phyloP scores from a whole-genome alignment of 2,329 filamentous ascomycete genomes.

The Metarhizium brunneum region DNA sequence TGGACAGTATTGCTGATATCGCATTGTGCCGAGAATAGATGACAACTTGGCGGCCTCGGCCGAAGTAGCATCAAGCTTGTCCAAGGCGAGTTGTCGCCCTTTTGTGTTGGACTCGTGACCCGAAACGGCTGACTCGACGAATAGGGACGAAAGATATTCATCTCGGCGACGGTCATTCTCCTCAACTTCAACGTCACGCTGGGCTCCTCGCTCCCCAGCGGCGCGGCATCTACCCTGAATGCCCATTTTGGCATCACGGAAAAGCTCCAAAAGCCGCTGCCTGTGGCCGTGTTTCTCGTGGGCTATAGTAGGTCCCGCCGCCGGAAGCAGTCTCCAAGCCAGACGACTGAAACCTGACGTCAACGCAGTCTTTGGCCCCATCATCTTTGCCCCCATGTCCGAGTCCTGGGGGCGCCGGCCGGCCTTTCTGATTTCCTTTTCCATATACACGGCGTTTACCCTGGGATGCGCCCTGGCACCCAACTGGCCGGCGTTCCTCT shows the following conservation, averaged over 20 bases:
- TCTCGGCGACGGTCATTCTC: background rate
- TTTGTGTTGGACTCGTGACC: background rate
- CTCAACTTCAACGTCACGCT: slow-evolving; percentile 8
- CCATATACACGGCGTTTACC: slow-evolving; percentile 27
- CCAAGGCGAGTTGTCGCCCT: background rate
- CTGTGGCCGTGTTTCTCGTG: slow-evolving; percentile 6
- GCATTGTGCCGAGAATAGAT: background rate
- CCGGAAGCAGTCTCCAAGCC: too few species aligned
- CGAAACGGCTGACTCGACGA: background rate
- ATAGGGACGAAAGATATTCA: background rate
- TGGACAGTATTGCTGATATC: background rate
- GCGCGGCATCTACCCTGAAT: slow-evolving; percentile 3
- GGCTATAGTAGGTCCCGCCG: slow-evolving; percentile 5
- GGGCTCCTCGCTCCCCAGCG: slow-evolving; percentile 7
- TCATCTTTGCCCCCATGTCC: slow-evolving; percentile 31
- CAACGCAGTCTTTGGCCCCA: slow-evolving; percentile 21
- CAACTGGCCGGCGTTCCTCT: slow-evolving; percentile 29
- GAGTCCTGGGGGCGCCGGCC: slow-evolving; percentile 28
- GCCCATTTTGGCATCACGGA: slow-evolving; percentile 6
- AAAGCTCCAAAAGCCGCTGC: slow-evolving; percentile 5
- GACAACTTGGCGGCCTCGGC: background rate
- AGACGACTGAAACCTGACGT: background rate
- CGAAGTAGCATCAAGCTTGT: background rate
- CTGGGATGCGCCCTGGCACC: slow-evolving; percentile 32
- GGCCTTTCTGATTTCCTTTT: slow-evolving; percentile 39